Evolutionary conservation across 208 protist species (phyloP), one percentile per base, ranked within the genome.

Genomic region (Acanthamoeba quina): DNA sequence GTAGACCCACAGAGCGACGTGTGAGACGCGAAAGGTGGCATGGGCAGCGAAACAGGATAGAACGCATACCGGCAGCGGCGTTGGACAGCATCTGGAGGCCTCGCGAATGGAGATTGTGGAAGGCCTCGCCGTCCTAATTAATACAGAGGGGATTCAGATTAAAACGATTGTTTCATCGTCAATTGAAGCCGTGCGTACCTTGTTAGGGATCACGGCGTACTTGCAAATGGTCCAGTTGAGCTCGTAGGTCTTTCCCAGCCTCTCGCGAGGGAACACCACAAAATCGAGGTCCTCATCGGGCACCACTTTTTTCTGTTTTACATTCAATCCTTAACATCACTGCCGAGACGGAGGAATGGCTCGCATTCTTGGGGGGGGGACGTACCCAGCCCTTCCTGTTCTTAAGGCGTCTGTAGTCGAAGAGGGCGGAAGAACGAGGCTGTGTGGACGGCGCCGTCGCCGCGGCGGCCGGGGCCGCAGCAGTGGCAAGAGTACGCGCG

Each of bases 181-280:
- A 10, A 72, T 10, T 44, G n/a, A 44, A 41, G 0, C 13, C 52
- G 52, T 70, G 70, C 19, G 70, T 78, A 68, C 85, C 85, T 70
- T 29, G 85, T 91, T 91, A 19, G 85, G 85, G 44, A 91, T 91
- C 17, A 91, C 85, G 26, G 85, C 85, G 21, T 91, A 91, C 58
- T 91, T 91, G 34, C 85, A 91, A 17, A 91, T 91, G 58, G 85
- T 91, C 85, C 85, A 91, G 60, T 91, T 91, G 49, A 91, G 58
- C 44, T 91, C 85, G 64, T 91, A 91, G 58, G 17, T 68, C 9
- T 54, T 34, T 62, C 85, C 85, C 56, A 91, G 85, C 60, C 60
- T 91, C 85, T 91, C 85, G 37, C 85, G 85, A 56, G 85, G 85
- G 41, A 91, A 91, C 9, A 56, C 44, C 21, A 74, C n/a, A 34